phyloP scores from a whole-genome alignment of 2,329 filamentous ascomycete genomes.

The Berkeleyomyces rouxiae region DNA sequence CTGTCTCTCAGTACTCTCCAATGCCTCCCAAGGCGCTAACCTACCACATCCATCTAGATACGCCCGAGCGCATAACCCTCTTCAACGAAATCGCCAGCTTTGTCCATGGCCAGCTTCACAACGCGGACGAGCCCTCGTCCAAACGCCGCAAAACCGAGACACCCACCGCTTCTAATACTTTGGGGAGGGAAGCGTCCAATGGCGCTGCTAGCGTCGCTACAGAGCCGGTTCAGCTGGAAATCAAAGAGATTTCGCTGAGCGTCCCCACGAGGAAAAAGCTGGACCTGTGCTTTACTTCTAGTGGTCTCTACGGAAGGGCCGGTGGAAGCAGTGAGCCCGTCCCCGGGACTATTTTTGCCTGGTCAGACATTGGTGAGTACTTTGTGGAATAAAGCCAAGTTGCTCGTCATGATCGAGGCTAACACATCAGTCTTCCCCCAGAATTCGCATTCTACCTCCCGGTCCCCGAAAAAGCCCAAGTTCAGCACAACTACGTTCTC shows the following conservation, averaged over 20 bases:
- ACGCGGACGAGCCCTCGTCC: conserved; percentile 28
- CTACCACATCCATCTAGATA: conserved; percentile 24
- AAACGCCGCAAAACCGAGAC: conserved; percentile 37
- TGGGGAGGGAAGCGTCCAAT: conserved; percentile 20
- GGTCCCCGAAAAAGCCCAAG: conserved; percentile 47
- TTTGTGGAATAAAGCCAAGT: not conserved
- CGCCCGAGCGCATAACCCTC: conserved; percentile 31
- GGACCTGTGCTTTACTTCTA: conserved; percentile 43
- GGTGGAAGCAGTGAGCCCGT: conserved; percentile 35
- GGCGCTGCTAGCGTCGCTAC: conserved; percentile 21
- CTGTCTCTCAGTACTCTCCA: not conserved
- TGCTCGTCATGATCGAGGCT: not conserved
- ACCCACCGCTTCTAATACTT: conserved; percentile 14
- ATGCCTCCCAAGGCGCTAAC: not conserved
- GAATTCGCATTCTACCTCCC: conserved; percentile 48
- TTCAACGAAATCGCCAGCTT: conserved; percentile 41
- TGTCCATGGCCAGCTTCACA: conserved; percentile 29
- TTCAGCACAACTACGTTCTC: conserved; percentile 49
- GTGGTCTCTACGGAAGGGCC: conserved; percentile 40
- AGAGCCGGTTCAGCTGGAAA: conserved; percentile 38
- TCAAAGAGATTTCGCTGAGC: conserved; percentile 51
- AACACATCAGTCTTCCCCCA: conserved; percentile 18
- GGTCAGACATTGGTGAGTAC: conserved; percentile 42
- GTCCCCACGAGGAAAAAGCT: conserved; percentile 54
- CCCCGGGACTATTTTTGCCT: conserved; percentile 38